phyloP scores from a whole-genome alignment of 371 early-diverging fungal species.

The Saksenaea oblongispora region DNA sequence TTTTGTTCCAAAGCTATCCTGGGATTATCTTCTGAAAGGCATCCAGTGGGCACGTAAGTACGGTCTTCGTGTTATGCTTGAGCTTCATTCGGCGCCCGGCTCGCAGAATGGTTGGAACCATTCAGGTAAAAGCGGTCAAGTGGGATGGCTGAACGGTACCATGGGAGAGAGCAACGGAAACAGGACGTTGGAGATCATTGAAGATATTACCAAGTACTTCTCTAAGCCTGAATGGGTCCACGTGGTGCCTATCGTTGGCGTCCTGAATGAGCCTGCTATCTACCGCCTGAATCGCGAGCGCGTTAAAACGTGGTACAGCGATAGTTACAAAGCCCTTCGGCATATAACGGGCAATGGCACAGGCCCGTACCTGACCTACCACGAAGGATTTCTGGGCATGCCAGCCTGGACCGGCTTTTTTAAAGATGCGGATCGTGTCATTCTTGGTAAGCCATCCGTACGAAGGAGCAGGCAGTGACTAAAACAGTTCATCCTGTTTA shows the following conservation, averaged over 20 bases:
- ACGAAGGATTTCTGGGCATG: slow-evolving; percentile 47
- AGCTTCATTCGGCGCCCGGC: slow-evolving; percentile 77
- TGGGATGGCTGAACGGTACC: slow-evolving; percentile 54
- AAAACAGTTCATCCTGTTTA: slow-evolving; percentile 8
- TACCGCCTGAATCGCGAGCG: slow-evolving; percentile 12
- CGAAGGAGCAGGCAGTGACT: too few relatives aligned
- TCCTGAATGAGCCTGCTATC: slow-evolving; percentile 53
- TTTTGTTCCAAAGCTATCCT: slow-evolving; percentile 57
- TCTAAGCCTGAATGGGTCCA: slow-evolving; percentile 50
- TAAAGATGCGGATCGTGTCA: slow-evolving; percentile 27
- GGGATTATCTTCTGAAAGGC: slow-evolving; percentile 58
- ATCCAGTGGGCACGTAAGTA: slow-evolving; percentile 72
- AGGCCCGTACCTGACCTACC: slow-evolving; percentile 45
- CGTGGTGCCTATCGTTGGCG: slow-evolving; percentile 56
- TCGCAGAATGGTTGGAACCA: slow-evolving; percentile 83
- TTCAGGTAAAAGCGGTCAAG: slow-evolving; percentile 52
- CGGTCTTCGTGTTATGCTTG: slow-evolving; percentile 71
- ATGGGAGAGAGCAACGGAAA: slow-evolving; percentile 35
- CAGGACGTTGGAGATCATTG: slow-evolving; percentile 32
- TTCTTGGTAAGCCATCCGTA: slow-evolving; percentile 47
- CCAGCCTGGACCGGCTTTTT: slow-evolving; percentile 41
- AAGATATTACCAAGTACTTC: slow-evolving; percentile 40
- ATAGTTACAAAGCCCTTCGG: slow-evolving; percentile 34
- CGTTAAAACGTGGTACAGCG: slow-evolving; percentile 36
- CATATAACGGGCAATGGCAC: slow-evolving; percentile 25